Percentiles rank a stretch among this genome's conserved stretches.
Conservation (phyloP, 305 asterid genomes). For the Solanum hybrid region DNA sequence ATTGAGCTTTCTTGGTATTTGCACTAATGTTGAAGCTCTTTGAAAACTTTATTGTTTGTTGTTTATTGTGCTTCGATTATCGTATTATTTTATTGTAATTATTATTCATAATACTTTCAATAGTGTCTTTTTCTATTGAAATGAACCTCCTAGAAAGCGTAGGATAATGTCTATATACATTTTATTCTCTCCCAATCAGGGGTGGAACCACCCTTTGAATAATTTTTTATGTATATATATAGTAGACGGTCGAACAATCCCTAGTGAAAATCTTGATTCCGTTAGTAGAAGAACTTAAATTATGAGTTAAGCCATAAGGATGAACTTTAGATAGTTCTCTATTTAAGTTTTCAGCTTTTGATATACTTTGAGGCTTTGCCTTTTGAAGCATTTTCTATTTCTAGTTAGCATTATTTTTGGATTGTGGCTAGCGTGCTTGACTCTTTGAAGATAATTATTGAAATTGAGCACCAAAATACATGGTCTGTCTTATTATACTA, state of each 20-base stretch:
- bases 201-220: neutral
- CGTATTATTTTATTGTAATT: neutral
- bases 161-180: neutral
- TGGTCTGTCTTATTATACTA: conserved; percentile 17
- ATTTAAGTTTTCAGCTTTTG: neutral
- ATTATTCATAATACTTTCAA: neutral
- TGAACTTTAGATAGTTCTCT: neutral
- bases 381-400: neutral
- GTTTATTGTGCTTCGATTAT: neutral
- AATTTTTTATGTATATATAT: no score
- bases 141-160: neutral
- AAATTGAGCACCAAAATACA: conserved; percentile 33
- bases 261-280: neutral
- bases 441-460: neutral
- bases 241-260: neutral
- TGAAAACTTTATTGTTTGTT: neutral
- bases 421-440: neutral
- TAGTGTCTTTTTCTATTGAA: neutral
- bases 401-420: neutral
- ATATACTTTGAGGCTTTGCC: neutral
- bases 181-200: neutral
- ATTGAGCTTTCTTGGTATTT: neutral
- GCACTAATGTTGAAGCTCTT: neutral
- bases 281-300: neutral
- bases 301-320: neutral